Conservation (phyloP, 306 rosid genomes). For the Vigna mungo region DNA sequence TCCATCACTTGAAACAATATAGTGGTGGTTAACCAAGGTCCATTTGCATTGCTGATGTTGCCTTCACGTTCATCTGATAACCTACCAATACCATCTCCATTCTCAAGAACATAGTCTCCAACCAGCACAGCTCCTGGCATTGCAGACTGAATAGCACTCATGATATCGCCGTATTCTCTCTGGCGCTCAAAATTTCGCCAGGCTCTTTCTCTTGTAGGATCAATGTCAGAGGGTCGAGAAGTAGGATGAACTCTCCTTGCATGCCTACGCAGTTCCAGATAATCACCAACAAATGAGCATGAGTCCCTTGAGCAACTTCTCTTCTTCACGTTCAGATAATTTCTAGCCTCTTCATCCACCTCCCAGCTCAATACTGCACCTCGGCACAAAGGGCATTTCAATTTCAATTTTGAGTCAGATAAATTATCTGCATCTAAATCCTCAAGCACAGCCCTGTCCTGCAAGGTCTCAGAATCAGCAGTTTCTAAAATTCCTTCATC, state of each 20-base stretch:
- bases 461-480: slow-evolving; percentile 78
- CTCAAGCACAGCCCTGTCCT: slow-evolving; percentile 69
- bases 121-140: slow-evolving; percentile 87
- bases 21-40: slow-evolving; percentile 76
- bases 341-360: slow-evolving; percentile 85
- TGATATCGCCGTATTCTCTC: slow-evolving; percentile 88
- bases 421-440: slow-evolving; percentile 68
- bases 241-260: slow-evolving; percentile 92
- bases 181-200: slow-evolving; percentile 88
- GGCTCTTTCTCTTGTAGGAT: slow-evolving; percentile 82
- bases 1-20: slow-evolving; percentile 87
- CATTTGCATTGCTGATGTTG: slow-evolving; percentile 53
- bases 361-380: slow-evolving; percentile 85
- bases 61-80: slow-evolving; percentile 59
- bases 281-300: slow-evolving; percentile 84
- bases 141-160: slow-evolving; percentile 89
- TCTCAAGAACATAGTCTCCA: slow-evolving; percentile 89
- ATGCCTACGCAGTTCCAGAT: slow-evolving; percentile 87
- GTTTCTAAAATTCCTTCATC: slow-evolving; percentile 68
- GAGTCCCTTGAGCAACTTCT: slow-evolving; percentile 90
- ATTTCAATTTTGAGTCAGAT: slow-evolving; percentile 63
- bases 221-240: slow-evolving; percentile 73
- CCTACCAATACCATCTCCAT: slow-evolving; percentile 74
- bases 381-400: slow-evolving; percentile 89
- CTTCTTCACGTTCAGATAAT: slow-evolving; percentile 83